Evolutionary conservation across 306 rosid species (phyloP).

Genomic region (Dryas drummondii): DNA sequence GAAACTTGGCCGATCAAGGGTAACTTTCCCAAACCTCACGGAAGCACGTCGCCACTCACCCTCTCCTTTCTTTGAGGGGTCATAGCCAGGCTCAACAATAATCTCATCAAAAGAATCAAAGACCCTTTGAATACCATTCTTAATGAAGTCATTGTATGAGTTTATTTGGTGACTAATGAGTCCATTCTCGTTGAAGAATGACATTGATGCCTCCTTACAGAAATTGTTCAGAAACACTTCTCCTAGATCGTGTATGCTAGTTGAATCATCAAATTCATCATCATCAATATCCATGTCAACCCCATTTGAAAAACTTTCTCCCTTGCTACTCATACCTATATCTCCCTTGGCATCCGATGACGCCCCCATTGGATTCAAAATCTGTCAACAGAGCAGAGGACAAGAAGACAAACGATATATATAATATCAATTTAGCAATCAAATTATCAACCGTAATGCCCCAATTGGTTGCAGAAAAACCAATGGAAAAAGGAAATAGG

Average conservation of each 20-base stretch:
- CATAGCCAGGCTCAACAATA: conserved; percentile 65
- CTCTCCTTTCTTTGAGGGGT: conserved; percentile 85
- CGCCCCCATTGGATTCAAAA: conserved; percentile 36
- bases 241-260: conserved; percentile 42
- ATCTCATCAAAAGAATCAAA: conserved; percentile 74
- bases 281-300: conserved; percentile 34
- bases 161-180: conserved; percentile 87
- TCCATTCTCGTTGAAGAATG: conserved; percentile 65
- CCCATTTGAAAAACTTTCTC: conserved; percentile 23
- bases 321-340: conserved; percentile 55
- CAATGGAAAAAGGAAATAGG: not conserved
- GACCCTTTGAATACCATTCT: conserved; percentile 49
- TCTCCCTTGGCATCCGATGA: conserved; percentile 53
- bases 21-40: conserved; percentile 67
- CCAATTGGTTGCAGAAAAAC: not conserved
- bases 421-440: not conserved
- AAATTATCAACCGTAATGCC: not conserved
- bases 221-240: conserved; percentile 30
- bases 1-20: conserved; percentile 63
- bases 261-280: conserved; percentile 25
- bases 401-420: not conserved
- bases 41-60: conserved; percentile 68
- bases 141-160: conserved; percentile 64
- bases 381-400: conserved; percentile 6
- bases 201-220: conserved; percentile 51